A percentile compares a stretch with the other conserved stretches of the same genome.
Conservation (phyloP, 108 stramenopile genomes). For the Fistulifera pelliculosa region DNA sequence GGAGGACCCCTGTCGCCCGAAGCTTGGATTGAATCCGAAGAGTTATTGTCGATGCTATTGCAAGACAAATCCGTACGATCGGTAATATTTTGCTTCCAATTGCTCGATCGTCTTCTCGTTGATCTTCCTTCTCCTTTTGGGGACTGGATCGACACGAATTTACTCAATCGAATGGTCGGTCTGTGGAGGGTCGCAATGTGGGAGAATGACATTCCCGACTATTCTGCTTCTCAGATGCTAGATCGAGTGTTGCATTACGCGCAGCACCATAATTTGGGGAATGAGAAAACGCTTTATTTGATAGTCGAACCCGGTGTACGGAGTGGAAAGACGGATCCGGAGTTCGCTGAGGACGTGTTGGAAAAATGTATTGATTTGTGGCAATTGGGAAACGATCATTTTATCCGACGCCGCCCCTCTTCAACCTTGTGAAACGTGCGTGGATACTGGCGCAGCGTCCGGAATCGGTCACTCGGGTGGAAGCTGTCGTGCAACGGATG, state of each 20-base stretch:
- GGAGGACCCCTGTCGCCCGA: background rate
- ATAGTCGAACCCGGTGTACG: background rate
- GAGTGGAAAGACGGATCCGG: background rate
- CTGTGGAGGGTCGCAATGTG: background rate
- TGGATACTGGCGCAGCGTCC: background rate
- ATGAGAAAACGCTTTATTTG: slow-evolving; percentile 1
- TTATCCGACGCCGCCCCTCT: background rate
- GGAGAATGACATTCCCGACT: background rate
- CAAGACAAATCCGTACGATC: background rate
- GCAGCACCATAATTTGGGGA: background rate
- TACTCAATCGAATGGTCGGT: slow-evolving; percentile 1
- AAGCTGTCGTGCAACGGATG: background rate
- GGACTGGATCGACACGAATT: slow-evolving; percentile 1
- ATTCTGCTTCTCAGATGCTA: background rate
- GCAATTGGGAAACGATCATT: background rate
- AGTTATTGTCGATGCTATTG: background rate
- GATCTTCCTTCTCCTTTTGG: background rate
- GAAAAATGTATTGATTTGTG: background rate
- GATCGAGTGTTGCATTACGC: background rate
- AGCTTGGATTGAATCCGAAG: slow-evolving; percentile 1
- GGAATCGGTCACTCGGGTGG: background rate
- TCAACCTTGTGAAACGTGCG: background rate
- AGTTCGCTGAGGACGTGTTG: background rate
- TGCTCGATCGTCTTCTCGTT: background rate
- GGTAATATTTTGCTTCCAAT: background rate